Base-by-base conservation (phyloP, 176 grass and related monocot species). In the Neostapfia colusana region DNA sequence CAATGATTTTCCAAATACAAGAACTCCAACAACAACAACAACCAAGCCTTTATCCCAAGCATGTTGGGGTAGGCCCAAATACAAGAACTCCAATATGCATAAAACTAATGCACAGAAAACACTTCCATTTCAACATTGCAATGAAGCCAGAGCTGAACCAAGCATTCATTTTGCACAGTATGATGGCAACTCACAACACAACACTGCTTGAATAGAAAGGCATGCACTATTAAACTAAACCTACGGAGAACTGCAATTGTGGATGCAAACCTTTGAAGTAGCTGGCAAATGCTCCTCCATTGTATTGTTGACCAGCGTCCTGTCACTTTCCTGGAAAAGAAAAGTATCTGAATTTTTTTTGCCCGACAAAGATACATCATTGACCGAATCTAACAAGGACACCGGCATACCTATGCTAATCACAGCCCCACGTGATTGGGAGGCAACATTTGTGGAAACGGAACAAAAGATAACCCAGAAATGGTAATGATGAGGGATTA, bases 241-340 rank as follows among this genome's bases (percentile, higher is more conserved):
- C 53, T 9, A 58, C 9, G 79, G 12, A 62, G 46, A 53, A 55
- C 27, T 4, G 20, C 10, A 1, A n/a, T 27, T 15, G 39, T 1
- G 43, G 59, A 25, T 46, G 39, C 49, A 59, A 65, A 90, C 85
- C 88, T 90, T 61, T 3, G 31, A 27, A 50, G 49, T 42, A 35
- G 79, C 44, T 11, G 65, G 73, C 53, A 70, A 41, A 69, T 88
- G 76, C 56, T 77, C 63, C 35, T 77, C 40, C 26, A 57, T 17
- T 1, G 56, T 46, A 10, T 51, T 34, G 49, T 82, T 72, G 54
- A 73, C 70, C 43, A 1, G 84, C 48, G 9, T 38, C 8, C 66
- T 49, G 67, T 73, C 67, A 37, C 65, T 77, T 26, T 73, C 72
- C 91, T 90, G 82, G 20, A 63, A 43, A 80, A 82, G 35, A 82